Evolutionary conservation across 2,329 filamentous ascomycete genomes (phyloP).

Genomic region (Aschersonia sp.): DNA sequence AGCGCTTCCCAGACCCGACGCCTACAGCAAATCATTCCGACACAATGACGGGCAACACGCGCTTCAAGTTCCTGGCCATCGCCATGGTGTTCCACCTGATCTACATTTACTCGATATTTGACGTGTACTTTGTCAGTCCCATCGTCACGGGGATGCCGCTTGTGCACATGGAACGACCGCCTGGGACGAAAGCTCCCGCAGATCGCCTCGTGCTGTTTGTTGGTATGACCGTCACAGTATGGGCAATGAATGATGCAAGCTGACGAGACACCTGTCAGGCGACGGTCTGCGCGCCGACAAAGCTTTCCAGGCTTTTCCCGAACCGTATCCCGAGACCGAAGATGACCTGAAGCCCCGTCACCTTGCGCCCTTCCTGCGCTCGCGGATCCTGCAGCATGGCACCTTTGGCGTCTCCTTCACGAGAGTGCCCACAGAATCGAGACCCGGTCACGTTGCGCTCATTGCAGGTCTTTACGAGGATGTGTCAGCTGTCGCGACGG

Average conservation of each 20-base stretch:
- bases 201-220: slow-evolving; percentile 68
- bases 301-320: slow-evolving; percentile 83
- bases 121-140: slow-evolving; percentile 96
- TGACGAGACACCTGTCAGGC: slow-evolving; percentile 27
- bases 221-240: slow-evolving; percentile 35
- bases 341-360: slow-evolving; percentile 59
- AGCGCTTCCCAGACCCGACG: not conserved
- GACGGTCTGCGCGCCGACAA: slow-evolving; percentile 96
- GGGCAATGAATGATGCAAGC: not conserved
- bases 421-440: slow-evolving; percentile 88
- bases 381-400: slow-evolving; percentile 72
- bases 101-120: slow-evolving; percentile 92
- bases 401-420: slow-evolving; percentile 98
- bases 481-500: slow-evolving; percentile 91
- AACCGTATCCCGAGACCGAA: slow-evolving; percentile 59
- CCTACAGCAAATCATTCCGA: not conserved
- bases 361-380: slow-evolving; percentile 82
- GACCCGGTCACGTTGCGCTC: slow-evolving; percentile 89
- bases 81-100: slow-evolving; percentile 86
- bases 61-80: slow-evolving; percentile 73
- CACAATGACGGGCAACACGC: slow-evolving; percentile 41
- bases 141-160: slow-evolving; percentile 92
- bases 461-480: slow-evolving; percentile 97
- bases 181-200: slow-evolving; percentile 55
- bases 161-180: slow-evolving; percentile 52